These are phyloP conservation scores for Starmerella vaccinii DNA, from an alignment of 805 yeast genomes.

Conservation along the genomic window DNA sequence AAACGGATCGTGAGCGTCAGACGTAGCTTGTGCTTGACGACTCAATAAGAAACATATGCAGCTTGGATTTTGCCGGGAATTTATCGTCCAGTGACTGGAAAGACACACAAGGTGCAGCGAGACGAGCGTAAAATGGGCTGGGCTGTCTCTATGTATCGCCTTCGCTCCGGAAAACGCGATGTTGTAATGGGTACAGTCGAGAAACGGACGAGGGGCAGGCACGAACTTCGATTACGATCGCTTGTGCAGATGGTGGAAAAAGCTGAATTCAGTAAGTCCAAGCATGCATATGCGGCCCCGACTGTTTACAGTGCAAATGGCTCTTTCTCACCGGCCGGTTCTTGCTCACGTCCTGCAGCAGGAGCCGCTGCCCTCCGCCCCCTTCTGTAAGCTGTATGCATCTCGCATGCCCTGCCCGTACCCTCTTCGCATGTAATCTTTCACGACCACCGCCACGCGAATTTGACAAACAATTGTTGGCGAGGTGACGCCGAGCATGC, in stretches of 20 bases:
- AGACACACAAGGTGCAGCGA: too few relatives aligned
- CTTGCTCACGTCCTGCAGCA: conserved; percentile 4
- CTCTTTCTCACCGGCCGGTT: not conserved
- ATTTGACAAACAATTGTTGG: too few relatives aligned
- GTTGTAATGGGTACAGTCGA: too few relatives aligned
- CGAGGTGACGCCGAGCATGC: too few relatives aligned
- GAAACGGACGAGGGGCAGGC: not conserved
- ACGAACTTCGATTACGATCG: not conserved
- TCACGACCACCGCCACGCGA: too few relatives aligned
- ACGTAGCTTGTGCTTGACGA: not conserved
- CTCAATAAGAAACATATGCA: not conserved
- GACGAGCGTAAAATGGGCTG: too few relatives aligned
- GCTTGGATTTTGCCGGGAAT: not conserved
- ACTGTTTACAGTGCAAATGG: not conserved
- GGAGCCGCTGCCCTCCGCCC: conserved; percentile 1
- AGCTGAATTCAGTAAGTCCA: not conserved
- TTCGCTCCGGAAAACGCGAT: not conserved
- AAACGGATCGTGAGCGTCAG: not conserved
- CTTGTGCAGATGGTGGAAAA: not conserved
- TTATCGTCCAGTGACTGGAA: not conserved
- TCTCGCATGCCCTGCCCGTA: too few relatives aligned
- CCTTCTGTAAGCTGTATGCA: not conserved
- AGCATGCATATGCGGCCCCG: not conserved
- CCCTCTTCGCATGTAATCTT: too few relatives aligned
- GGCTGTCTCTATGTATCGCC: not conserved